These are phyloP conservation scores for Pseudoturritis turrita DNA, from an alignment of 345 rosid species.

Conservation along the genomic window DNA sequence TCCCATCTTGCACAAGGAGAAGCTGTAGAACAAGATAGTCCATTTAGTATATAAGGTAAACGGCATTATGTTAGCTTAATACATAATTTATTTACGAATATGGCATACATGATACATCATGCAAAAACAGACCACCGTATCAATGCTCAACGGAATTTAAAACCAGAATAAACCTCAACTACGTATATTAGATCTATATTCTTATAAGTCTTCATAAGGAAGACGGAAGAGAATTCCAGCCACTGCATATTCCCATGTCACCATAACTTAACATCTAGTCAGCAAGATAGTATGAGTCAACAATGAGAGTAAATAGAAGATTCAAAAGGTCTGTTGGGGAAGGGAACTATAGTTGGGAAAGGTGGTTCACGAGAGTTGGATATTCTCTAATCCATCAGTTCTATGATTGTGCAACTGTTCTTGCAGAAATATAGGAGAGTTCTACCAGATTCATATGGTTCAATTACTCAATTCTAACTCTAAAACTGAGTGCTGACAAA, in stretches of 20 bases:
- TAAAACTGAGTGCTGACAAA: constrained; percentile 13
- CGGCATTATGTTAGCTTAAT: background rate
- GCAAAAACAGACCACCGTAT: background rate
- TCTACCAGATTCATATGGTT: background rate
- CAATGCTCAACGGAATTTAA: background rate
- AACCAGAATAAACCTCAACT: constrained; percentile 13
- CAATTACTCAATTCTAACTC: background rate
- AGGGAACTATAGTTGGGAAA: background rate
- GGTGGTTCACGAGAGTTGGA: background rate
- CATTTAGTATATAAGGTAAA: constrained; percentile 3
- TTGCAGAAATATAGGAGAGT: background rate
- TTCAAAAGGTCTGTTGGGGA: background rate
- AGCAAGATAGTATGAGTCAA: background rate
- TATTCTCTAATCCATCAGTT: background rate
- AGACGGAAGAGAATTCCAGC: background rate
- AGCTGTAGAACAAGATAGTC: constrained; percentile 45
- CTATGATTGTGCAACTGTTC: background rate
- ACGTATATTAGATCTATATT: background rate
- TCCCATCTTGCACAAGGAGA: constrained; percentile 95
- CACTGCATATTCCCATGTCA: background rate
- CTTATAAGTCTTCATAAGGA: background rate
- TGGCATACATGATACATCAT: background rate
- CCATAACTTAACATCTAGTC: background rate
- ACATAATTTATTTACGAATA: background rate
- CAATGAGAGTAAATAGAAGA: background rate